Base-by-base conservation (phyloP, 345 rosid genomes). In the Populus nigra region DNA sequence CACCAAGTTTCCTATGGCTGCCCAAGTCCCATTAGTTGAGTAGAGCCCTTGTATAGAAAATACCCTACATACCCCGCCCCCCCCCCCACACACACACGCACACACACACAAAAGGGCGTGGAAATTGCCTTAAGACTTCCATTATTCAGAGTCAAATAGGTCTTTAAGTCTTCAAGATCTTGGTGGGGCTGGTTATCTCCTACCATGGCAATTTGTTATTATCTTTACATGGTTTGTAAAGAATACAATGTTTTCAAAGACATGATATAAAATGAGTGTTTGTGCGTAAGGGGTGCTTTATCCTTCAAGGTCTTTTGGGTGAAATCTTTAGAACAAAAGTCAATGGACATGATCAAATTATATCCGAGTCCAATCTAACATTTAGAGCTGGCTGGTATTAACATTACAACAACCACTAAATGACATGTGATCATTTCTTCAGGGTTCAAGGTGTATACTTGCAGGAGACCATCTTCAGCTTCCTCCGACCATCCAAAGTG, bases 391-490 rank as follows among this genome's bases (percentile, higher is more conserved):
- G 22, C 25, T 33, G 41, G 22, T 38, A 17, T 18, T 38, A 22
- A 12, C 71, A 68, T 25, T 68, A 49, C n/a, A 71, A 45, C 31
- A 10, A 61, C 65, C 49, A 71, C 16, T 31, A 71, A 49, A 45
- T 71, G 25, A 73, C 38, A 9, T 33, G 31, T 68, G 69, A 57
- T 57, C 29, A 1, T 49, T 22, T 53, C 20, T 82, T 77, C 88
- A 92, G 86, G 98, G 98, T 59, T 88, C 98, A 68, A 86, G 97
- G 83, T 93, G 99, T 74, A 88, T 93, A 87, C 97, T 95, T 80
- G 91, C 92, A 0, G 99, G 99, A 69, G 98, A 95, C 76, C 98
- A 95, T 89, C 97, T 93, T 76, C 98, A 95, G 81, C 97, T 95
- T 80, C 98, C 98, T 39, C 99, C 99, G 13, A 95, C 98, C 35